These are phyloP conservation scores for Colletotrichum magnum DNA, from an alignment of 2,329 filamentous ascomycete species.

Conservation along the genomic window DNA sequence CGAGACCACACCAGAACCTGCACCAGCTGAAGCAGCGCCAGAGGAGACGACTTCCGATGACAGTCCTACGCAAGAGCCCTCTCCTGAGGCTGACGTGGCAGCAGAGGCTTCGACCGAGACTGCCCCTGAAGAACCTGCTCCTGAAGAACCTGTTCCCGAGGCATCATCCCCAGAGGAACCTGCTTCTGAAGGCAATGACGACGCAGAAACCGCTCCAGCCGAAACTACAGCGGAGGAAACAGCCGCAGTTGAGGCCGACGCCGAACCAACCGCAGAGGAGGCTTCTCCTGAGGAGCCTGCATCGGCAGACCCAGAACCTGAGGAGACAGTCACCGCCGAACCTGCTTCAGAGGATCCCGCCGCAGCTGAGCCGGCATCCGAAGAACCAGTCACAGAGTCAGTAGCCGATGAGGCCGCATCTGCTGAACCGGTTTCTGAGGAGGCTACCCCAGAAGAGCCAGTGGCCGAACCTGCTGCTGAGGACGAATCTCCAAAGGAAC, in stretches of 20 bases:
- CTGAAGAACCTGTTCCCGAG: neutral
- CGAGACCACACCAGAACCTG: slow-evolving; percentile 9
- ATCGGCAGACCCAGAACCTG: neutral
- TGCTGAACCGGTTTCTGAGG: too few relatives aligned
- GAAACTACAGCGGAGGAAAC: neutral
- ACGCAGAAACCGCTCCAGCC: neutral
- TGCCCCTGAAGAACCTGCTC: slow-evolving; percentile 2
- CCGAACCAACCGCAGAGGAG: neutral
- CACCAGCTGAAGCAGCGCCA: slow-evolving; percentile 3
- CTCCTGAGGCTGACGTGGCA: neutral
- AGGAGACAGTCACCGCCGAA: slow-evolving; percentile 14
- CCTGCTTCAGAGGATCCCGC: slow-evolving; percentile 10
- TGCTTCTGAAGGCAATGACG: neutral
- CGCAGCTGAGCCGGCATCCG: neutral
- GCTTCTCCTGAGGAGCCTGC: slow-evolving; percentile 7
- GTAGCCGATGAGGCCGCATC: neutral
- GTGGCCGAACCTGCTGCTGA: too few relatives aligned
- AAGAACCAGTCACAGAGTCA: neutral
- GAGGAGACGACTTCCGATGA: slow-evolving; percentile 24
- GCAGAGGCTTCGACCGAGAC: neutral
- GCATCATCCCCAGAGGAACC: neutral
- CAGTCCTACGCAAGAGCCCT: neutral
- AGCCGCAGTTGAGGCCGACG: neutral
- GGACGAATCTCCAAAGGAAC: too few relatives aligned
- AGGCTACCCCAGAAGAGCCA: too few relatives aligned